Conservation (phyloP, 805 yeast species). For the Phaffomyces thermotolerans region DNA sequence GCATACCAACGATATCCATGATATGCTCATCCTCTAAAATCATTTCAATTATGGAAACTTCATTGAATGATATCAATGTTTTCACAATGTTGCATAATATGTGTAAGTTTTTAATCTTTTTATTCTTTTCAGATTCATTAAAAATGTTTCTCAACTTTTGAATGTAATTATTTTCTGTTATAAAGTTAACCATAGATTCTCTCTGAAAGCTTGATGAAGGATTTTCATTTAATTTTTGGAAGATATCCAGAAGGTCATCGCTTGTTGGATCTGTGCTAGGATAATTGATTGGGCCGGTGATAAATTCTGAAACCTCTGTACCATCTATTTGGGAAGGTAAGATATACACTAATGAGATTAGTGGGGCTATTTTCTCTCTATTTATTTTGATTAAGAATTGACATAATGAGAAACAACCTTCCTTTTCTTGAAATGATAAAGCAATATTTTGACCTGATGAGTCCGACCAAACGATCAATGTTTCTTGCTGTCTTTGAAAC, state of each 20-base stretch:
- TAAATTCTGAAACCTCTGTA: conserved; percentile 59
- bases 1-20: conserved; percentile 62
- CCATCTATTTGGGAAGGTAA: conserved; percentile 37
- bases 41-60: conserved; percentile 50
- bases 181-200: conserved; percentile 48
- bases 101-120: conserved; percentile 50
- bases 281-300: conserved; percentile 70
- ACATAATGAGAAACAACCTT: conserved; percentile 80
- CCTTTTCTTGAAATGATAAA: conserved; percentile 82
- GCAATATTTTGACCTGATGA: conserved; percentile 68
- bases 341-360: conserved; percentile 69
- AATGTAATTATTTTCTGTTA: conserved; percentile 50
- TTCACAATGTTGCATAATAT: conserved; percentile 68
- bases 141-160: conserved; percentile 45
- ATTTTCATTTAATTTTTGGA: conserved; percentile 47
- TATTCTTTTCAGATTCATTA: conserved; percentile 44
- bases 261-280: conserved; percentile 50
- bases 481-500: conserved; percentile 91
- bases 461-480: conserved; percentile 92
- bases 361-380: conserved; percentile 45
- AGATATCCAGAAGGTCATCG: conserved; percentile 43
- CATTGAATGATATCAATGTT: conserved; percentile 64
- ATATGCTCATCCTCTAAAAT: conserved; percentile 47
- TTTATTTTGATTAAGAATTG: conserved; percentile 71
- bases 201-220: conserved; percentile 56